phyloP scores from a whole-genome alignment of 2,329 filamentous ascomycete species.

The Aplosporella prunicola region DNA sequence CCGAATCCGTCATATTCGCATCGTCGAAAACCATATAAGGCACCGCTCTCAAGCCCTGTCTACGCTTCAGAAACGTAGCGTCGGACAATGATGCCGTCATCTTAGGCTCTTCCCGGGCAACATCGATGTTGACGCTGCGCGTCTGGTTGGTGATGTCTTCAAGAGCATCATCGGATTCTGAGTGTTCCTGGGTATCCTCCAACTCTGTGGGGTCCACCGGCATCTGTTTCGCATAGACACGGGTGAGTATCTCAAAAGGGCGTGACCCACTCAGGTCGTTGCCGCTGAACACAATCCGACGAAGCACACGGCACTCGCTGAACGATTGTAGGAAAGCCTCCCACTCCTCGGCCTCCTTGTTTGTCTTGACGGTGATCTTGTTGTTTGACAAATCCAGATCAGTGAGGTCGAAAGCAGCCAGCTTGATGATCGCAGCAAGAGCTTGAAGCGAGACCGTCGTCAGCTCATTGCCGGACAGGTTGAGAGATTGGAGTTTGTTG shows the following conservation, averaged over 20 bases:
- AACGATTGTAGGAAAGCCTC: slow-evolving; percentile 36
- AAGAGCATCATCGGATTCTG: neutral
- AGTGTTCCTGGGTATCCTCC: neutral
- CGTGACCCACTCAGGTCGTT: slow-evolving; percentile 33
- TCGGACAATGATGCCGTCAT: neutral
- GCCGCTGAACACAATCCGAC: slow-evolving; percentile 36
- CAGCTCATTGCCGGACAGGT: slow-evolving; percentile 36
- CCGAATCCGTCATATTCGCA: slow-evolving; percentile 26
- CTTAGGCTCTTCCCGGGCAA: neutral
- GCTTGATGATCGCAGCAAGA: slow-evolving; percentile 32
- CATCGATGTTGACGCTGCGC: slow-evolving; percentile 5
- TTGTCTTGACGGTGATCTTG: slow-evolving; percentile 29
- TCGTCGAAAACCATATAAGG: slow-evolving; percentile 31
- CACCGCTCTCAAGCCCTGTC: slow-evolving; percentile 30
- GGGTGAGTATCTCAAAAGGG: slow-evolving; percentile 38
- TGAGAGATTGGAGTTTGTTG: slow-evolving; percentile 37
- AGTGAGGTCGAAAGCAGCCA: slow-evolving; percentile 35
- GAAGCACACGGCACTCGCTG: slow-evolving; percentile 32
- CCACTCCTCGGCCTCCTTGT: slow-evolving; percentile 33
- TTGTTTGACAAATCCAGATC: slow-evolving; percentile 41
- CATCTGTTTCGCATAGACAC: slow-evolving; percentile 31
- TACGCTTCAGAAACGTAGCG: slow-evolving; percentile 13
- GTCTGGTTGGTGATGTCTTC: slow-evolving; percentile 5
- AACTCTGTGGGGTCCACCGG: slow-evolving; percentile 22
- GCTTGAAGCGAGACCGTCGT: slow-evolving; percentile 32